Percentiles rank a stretch among this genome's conserved stretches.
Conservation (phyloP, 1,284 basidiomycete species). For the Tilletia setariae region DNA sequence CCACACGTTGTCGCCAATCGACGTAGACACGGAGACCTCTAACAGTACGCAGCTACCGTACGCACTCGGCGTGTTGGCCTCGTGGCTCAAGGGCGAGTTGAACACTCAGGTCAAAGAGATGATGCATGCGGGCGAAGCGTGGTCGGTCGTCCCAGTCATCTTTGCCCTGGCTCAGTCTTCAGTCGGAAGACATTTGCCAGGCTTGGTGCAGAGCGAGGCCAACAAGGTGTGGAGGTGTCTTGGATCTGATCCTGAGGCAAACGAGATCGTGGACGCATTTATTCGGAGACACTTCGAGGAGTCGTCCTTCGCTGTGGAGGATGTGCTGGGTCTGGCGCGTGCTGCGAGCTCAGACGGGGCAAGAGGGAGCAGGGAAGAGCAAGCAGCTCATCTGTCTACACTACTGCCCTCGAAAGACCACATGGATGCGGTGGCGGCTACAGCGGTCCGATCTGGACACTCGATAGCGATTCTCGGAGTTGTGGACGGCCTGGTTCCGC, state of each 20-base stretch:
- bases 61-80: constrained; percentile 22
- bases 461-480: background rate
- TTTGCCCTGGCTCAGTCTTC: constrained; percentile 6
- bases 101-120: constrained; percentile 12
- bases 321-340: background rate
- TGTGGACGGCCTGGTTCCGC: background rate
- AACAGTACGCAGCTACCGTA: constrained; percentile 22
- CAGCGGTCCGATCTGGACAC: background rate
- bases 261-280: background rate
- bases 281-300: background rate
- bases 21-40: background rate
- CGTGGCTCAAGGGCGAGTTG: constrained; percentile 23
- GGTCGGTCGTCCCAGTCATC: constrained; percentile 21
- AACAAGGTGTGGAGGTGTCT: background rate
- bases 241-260: background rate
- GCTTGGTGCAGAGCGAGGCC: background rate
- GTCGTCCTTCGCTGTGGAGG: background rate
- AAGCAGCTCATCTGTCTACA: background rate
- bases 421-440: background rate
- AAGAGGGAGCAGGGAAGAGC: background rate
- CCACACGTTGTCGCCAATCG: too few relatives aligned
- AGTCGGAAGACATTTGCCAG: background rate
- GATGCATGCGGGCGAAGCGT: constrained; percentile 16
- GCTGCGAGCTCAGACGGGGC: background rate
- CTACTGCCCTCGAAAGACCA: background rate